phyloP scores from a whole-genome alignment of 2,329 filamentous ascomycete species.

The Aspergillus flavus region DNA sequence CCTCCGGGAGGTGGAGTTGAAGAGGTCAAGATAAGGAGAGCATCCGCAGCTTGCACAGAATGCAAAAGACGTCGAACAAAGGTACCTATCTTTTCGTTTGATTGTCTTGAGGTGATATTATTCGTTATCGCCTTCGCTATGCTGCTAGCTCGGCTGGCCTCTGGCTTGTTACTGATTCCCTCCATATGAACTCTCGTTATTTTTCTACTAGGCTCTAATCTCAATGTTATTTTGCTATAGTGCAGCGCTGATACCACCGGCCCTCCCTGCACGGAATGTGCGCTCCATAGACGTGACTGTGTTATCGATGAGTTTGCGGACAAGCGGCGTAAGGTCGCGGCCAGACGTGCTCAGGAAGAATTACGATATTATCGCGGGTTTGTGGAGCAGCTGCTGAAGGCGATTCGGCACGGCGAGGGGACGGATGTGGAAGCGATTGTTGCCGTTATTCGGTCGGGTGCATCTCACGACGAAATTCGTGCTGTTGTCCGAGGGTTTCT shows the following conservation, averaged over 20 bases:
- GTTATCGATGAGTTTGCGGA: slow-evolving; percentile 38
- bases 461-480: slow-evolving; percentile 20
- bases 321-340: slow-evolving; percentile 39
- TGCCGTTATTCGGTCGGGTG: slow-evolving; percentile 30
- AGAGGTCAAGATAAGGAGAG: slow-evolving; percentile 37
- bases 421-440: slow-evolving; percentile 27
- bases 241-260: slow-evolving; percentile 31
- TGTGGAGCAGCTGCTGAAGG: slow-evolving; percentile 30
- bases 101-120: neutral
- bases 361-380: slow-evolving; percentile 30
- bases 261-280: slow-evolving; percentile 38
- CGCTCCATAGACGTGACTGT: slow-evolving; percentile 35
- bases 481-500: slow-evolving; percentile 9
- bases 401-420: slow-evolving; percentile 28
- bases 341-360: slow-evolving; percentile 32
- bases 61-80: slow-evolving; percentile 42
- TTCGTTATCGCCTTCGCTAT: neutral
- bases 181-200: neutral
- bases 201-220: slow-evolving; percentile 4
- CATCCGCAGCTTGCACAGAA: slow-evolving; percentile 41
- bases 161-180: neutral
- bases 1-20: slow-evolving; percentile 22
- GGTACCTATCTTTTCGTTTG: slow-evolving; percentile 26
- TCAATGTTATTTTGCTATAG: slow-evolving; percentile 24
- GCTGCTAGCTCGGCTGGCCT: neutral